Percentiles rank a stretch among this genome's conserved stretches.
These are phyloP conservation scores for Aspergillus bridgeri DNA, from an alignment of 495 filamentous ascomycete species.

Conservation along the genomic window DNA sequence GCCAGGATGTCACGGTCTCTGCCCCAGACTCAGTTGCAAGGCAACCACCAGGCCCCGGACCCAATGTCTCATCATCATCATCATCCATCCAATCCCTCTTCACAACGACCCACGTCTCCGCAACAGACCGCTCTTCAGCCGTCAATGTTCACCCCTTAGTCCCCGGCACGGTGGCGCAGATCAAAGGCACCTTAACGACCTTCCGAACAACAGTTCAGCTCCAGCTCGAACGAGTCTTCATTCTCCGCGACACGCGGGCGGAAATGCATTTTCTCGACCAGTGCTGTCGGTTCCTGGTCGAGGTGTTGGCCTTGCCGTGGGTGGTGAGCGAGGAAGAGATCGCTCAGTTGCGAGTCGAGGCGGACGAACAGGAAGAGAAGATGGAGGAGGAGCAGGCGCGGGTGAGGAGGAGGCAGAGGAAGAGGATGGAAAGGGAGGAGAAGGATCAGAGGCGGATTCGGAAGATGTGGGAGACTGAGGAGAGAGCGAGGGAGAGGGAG, in stretches of 20 bases:
- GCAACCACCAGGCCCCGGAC: conserved; percentile 16
- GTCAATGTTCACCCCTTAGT: conserved; percentile 50
- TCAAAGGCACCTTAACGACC: conserved; percentile 66
- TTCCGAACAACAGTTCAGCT: conserved; percentile 67
- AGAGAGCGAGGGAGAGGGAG: conserved; percentile 35
- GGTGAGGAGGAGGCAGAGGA: conserved; percentile 35
- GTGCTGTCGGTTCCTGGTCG: conserved; percentile 55
- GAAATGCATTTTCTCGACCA: conserved; percentile 78
- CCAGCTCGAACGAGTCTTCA: conserved; percentile 60
- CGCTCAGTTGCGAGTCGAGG: conserved; percentile 49
- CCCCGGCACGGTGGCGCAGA: conserved; percentile 67
- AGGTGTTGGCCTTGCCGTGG: conserved; percentile 71
- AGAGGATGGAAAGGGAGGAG: conserved; percentile 32
- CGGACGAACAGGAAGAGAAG: conserved; percentile 39
- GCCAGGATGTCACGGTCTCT: background rate
- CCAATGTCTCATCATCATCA: background rate
- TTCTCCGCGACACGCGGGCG: conserved; percentile 60
- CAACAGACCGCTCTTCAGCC: conserved; percentile 24
- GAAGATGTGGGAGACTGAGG: conserved; percentile 39
- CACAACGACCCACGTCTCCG: conserved; percentile 18
- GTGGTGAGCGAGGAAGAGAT: conserved; percentile 52
- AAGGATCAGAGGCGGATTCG: conserved; percentile 34
- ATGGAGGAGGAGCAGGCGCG: conserved; percentile 38
- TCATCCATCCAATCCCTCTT: background rate
- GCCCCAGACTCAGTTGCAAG: conserved; percentile 6